Evolutionary conservation across 306 rosid species (phyloP).

Genomic region (Herpetospermum pedunculosum): DNA sequence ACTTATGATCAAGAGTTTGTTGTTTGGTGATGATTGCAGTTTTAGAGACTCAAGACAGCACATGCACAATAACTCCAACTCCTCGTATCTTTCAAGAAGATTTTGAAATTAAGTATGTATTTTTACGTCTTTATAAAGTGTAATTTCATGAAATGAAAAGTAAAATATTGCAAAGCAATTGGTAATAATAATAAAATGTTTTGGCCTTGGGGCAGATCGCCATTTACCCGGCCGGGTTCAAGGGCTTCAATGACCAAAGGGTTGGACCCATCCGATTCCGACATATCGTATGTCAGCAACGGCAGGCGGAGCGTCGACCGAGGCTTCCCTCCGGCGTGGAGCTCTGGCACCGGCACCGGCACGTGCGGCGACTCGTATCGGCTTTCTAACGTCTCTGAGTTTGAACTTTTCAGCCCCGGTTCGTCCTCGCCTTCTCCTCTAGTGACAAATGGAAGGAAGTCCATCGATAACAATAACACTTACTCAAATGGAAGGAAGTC

Average conservation of each 20-base stretch:
- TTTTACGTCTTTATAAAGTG: neutral
- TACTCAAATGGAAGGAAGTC: too few species aligned
- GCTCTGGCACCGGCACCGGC: constrained; percentile 20
- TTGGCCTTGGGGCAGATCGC: constrained; percentile 33
- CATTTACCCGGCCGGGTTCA: constrained; percentile 30
- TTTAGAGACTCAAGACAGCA: constrained; percentile 8
- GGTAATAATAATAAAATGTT: neutral
- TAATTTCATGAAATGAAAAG: too few species aligned
- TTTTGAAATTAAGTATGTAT: constrained; percentile 46
- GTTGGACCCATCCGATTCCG: constrained; percentile 39
- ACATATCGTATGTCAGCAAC: constrained; percentile 65
- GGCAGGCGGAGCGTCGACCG: constrained; percentile 50
- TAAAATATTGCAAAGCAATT: too few species aligned
- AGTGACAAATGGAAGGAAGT: constrained; percentile 12
- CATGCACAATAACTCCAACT: neutral
- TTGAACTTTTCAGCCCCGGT: constrained; percentile 25
- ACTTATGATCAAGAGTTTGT: neutral
- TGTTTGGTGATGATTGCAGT: neutral
- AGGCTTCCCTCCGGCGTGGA: constrained; percentile 29
- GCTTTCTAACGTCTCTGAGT: constrained; percentile 36
- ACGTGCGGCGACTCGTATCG: constrained; percentile 22
- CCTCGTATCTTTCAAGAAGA: constrained; percentile 9
- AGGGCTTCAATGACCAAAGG: constrained; percentile 25
- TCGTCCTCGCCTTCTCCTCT: constrained; percentile 19
- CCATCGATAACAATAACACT: constrained; percentile 20